These are phyloP conservation scores for Artemisia tridentata DNA, from an alignment of 129 eudicot species.

Conservation along the genomic window DNA sequence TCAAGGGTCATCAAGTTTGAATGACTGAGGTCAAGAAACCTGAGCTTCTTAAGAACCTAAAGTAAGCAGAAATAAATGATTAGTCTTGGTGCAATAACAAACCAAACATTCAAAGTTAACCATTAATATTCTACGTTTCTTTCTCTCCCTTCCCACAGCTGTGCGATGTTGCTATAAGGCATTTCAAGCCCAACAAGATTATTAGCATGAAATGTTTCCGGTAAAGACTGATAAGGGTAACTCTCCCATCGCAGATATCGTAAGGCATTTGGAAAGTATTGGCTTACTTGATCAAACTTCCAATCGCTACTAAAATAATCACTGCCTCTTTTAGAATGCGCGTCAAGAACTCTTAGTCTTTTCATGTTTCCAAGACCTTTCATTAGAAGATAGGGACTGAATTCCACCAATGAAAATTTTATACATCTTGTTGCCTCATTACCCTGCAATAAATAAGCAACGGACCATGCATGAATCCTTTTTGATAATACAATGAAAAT, in stretches of 20 bases:
- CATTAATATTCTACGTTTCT: slow-evolving; percentile 10
- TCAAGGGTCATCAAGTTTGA: slow-evolving; percentile 15
- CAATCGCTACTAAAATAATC: neutral
- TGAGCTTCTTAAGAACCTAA: slow-evolving; percentile 14
- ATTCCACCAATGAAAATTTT: no score
- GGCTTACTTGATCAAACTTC: slow-evolving; percentile 3
- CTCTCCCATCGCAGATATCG: slow-evolving; percentile 17
- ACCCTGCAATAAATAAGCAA: neutral
- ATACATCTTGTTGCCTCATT: slow-evolving; percentile 6
- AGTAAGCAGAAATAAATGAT: neutral
- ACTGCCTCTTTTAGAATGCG: neutral
- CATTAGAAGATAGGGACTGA: neutral
- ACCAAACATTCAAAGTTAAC: neutral
- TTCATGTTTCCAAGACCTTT: slow-evolving; percentile 18
- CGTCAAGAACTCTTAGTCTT: slow-evolving; percentile 7
- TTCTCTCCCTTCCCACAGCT: slow-evolving; percentile 16
- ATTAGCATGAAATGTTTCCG: neutral
- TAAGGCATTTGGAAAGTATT: slow-evolving; percentile 1
- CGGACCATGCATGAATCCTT: neutral
- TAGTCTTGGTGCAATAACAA: neutral
- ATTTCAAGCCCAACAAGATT: slow-evolving; percentile 29
- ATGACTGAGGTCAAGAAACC: slow-evolving; percentile 1
- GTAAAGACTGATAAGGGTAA: slow-evolving; percentile 5
- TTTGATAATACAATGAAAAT: neutral
- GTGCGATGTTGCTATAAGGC: slow-evolving; percentile 2